Base-by-base conservation (phyloP, 768 basidiomycete genomes). In the Trametes sanguinea region DNA sequence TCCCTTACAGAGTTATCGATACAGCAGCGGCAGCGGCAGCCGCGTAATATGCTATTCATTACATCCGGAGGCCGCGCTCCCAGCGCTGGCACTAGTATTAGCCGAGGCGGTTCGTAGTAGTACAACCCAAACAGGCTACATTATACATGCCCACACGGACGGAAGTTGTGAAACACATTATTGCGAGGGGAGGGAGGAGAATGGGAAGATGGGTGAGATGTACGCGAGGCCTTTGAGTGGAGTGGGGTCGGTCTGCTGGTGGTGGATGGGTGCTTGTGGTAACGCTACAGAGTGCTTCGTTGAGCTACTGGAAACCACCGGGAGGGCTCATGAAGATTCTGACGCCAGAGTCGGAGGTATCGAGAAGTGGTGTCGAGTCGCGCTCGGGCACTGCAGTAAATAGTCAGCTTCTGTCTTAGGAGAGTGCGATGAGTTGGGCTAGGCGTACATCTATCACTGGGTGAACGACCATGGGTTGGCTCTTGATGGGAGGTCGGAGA, bases 1-100 rank as follows among this genome's bases (percentile, higher is more conserved):
- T 10, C 52, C 42, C 40, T 42, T 40, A 57, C 58, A 37, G 48
- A 51, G 30, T 51, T 64, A 64, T 45, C 43, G 32, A 52, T 64
- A 64, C 58, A 60, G 54, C 55, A 8, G 35, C 58, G 30, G 54
- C 63, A 37, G 35, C 35, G 35, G 6, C 0, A 37, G 22, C 22
- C 22, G 22, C 22, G 51, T 64, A 64, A 64, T 64, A 45, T 30
- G 63, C 58, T 64, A 60, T 6, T 37, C 35, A 60, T 64, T 64
- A 60, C 63, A 52, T 17, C 33, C 42, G 8, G 13, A 43, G 14
- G 42, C 42, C 42, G 42, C 42, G 13, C 42, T 5, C 27, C 29
- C 33, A 37, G 40, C 16, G 32, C 33, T 42, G 37, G 42, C 52
- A 29, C 39, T 51, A 40, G 44, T 30, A 46, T 40, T 44, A 40